phyloP scores from a whole-genome alignment of 139 green algal species.

The Gonium pectorale region DNA sequence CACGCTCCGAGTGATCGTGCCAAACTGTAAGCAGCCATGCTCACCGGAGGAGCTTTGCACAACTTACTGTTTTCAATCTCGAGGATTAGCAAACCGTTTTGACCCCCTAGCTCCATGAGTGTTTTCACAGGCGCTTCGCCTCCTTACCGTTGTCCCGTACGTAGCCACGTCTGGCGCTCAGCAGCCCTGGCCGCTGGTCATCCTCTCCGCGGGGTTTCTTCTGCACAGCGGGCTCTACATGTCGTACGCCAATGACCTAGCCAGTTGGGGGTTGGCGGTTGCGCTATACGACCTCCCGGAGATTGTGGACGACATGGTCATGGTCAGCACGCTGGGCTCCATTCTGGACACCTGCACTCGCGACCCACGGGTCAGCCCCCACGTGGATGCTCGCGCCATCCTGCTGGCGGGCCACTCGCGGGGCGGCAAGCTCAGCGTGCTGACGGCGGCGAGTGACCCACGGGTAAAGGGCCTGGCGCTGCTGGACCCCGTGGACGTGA shows the following conservation, averaged over 20 bases:
- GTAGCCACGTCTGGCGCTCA: too few species aligned
- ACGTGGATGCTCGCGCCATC: conserved; percentile 13
- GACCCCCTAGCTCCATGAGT: neutral
- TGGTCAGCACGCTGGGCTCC: conserved; percentile 15
- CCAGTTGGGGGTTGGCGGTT: conserved; percentile 45
- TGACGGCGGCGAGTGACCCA: conserved; percentile 55
- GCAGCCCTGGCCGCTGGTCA: conserved; percentile 31
- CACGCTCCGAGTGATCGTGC: neutral
- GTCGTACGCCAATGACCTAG: conserved; percentile 48
- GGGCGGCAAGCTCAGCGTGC: conserved; percentile 63
- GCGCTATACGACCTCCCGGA: conserved; percentile 55
- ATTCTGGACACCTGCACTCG: conserved; percentile 10
- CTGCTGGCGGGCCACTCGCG: conserved; percentile 54
- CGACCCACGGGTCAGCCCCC: neutral
- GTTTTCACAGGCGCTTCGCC: too few species aligned
- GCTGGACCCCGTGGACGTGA: conserved; percentile 68
- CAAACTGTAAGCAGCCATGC: neutral
- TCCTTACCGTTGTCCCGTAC: too few species aligned
- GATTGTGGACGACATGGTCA: conserved; percentile 42
- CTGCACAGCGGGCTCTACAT: conserved; percentile 54
- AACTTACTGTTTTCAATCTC: too few species aligned
- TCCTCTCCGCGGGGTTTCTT: conserved; percentile 57
- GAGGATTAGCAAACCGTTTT: neutral
- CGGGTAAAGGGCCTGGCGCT: conserved; percentile 58
- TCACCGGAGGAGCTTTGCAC: too few species aligned